These are phyloP conservation scores for Phytophthora hybrid DNA, from an alignment of 352 stramenopile species.

Conservation along the genomic window DNA sequence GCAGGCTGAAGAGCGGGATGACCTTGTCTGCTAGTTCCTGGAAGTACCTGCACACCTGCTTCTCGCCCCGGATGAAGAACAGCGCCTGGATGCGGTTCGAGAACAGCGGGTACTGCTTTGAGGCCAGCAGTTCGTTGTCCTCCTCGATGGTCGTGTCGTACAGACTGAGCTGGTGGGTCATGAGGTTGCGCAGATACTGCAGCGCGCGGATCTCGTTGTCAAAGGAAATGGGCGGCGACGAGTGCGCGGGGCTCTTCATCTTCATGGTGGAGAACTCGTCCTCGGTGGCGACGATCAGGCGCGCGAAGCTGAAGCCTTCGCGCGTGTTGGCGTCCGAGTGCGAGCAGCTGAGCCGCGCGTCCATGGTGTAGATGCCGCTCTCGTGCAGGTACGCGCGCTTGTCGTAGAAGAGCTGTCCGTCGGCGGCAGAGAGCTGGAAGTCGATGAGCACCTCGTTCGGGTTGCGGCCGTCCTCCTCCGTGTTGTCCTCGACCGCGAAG, in stretches of 20 bases:
- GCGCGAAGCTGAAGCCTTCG: slow-evolving; percentile 88
- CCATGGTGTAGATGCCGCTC: slow-evolving; percentile 89
- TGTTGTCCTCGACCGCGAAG: slow-evolving; percentile 99
- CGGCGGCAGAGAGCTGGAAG: slow-evolving; percentile 67
- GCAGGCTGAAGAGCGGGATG: slow-evolving; percentile 82
- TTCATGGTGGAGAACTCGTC: slow-evolving; percentile 89
- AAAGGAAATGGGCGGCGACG: slow-evolving; percentile 84
- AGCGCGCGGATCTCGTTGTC: slow-evolving; percentile 86
- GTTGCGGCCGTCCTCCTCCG: slow-evolving; percentile 97
- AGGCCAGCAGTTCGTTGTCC: slow-evolving; percentile 85
- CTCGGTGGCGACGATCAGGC: slow-evolving; percentile 85
- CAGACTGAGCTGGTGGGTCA: slow-evolving; percentile 81
- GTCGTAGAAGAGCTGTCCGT: slow-evolving; percentile 86
- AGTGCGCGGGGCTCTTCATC: slow-evolving; percentile 78
- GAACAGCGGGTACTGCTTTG: slow-evolving; percentile 81
- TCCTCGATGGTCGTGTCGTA: slow-evolving; percentile 91
- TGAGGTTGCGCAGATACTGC: slow-evolving; percentile 75
- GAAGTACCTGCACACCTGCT: slow-evolving; percentile 88
- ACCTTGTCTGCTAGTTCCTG: slow-evolving; percentile 85
- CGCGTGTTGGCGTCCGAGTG: slow-evolving; percentile 88
- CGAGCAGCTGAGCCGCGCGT: slow-evolving; percentile 85
- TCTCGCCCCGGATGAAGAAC: slow-evolving; percentile 91
- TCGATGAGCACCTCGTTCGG: slow-evolving; percentile 97
- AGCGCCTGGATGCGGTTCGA: slow-evolving; percentile 91
- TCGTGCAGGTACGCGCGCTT: slow-evolving; percentile 88